Evolutionary conservation across 1,284 basidiomycete genomes (phyloP).

Genomic region (Xerocomus nothofagi): DNA sequence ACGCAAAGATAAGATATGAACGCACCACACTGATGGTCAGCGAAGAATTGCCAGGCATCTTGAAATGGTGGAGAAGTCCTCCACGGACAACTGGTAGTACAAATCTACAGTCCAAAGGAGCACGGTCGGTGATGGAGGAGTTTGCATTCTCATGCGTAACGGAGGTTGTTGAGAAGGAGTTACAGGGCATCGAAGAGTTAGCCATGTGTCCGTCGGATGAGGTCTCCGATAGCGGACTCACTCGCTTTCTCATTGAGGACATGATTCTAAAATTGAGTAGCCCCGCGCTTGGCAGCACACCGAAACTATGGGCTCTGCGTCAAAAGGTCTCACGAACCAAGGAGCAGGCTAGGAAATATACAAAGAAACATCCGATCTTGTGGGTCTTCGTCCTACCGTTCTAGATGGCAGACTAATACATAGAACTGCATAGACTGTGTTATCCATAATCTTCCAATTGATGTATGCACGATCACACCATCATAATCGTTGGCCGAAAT

Average conservation of each 20-base stretch:
- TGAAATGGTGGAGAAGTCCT: background rate
- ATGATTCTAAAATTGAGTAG: background rate
- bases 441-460: background rate
- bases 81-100: background rate
- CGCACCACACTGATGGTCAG: slow-evolving; percentile 1
- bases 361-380: too few species aligned
- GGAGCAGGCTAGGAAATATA: too few species aligned
- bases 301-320: too few species aligned
- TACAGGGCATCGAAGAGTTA: background rate
- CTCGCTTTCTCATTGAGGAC: slow-evolving; percentile 2
- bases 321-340: too few species aligned
- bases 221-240: background rate
- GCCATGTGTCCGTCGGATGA: background rate
- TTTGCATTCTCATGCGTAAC: background rate
- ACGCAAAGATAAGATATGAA: slow-evolving; percentile 5
- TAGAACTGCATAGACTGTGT: too few species aligned
- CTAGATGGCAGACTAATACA: too few species aligned
- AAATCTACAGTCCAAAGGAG: background rate
- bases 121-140: background rate
- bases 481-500: background rate
- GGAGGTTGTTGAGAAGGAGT: background rate
- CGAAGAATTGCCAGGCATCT: background rate
- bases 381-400: too few species aligned
- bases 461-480: background rate
- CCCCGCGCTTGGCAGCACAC: too few species aligned